Percentiles rank a stretch among this genome's conserved stretches.
Conservation (phyloP, 139 green algal species). For the Dunaliella primolecta region DNA sequence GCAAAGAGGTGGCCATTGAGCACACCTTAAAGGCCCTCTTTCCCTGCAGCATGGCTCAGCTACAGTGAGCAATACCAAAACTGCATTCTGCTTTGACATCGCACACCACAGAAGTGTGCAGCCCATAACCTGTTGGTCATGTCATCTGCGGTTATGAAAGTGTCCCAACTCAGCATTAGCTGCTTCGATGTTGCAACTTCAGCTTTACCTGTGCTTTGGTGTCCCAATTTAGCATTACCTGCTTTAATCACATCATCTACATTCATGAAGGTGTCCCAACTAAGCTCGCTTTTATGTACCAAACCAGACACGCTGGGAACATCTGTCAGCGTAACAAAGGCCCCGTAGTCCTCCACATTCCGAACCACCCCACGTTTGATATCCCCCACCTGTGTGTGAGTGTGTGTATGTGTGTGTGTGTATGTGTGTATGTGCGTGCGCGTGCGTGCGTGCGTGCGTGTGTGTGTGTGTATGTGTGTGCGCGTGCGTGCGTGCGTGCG, state of each 20-base stretch:
- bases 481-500: not conserved
- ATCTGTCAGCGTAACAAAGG: conserved; percentile 22
- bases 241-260: conserved; percentile 23
- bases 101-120: too few relatives aligned
- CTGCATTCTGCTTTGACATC: too few relatives aligned
- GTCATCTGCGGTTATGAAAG: too few relatives aligned
- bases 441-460: not conserved
- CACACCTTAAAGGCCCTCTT: too few relatives aligned
- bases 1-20: too few relatives aligned
- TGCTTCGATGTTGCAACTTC: too few relatives aligned
- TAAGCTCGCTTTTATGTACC: conserved; percentile 30
- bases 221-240: too few relatives aligned
- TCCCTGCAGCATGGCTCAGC: too few relatives aligned
- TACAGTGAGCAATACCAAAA: too few relatives aligned
- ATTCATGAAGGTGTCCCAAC: conserved; percentile 23
- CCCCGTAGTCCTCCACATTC: conserved; percentile 28
- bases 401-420: not conserved
- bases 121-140: too few relatives aligned
- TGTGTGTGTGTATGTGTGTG: not conserved
- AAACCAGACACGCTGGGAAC: conserved; percentile 16
- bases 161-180: too few relatives aligned
- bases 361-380: conserved; percentile 7
- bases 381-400: not conserved
- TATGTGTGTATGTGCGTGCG: not conserved
- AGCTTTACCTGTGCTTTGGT: too few relatives aligned